A percentile compares a stretch with the other conserved stretches of the same genome.
phyloP scores from a whole-genome alignment of 129 eudicot genomes.

The Tagetes patula region DNA sequence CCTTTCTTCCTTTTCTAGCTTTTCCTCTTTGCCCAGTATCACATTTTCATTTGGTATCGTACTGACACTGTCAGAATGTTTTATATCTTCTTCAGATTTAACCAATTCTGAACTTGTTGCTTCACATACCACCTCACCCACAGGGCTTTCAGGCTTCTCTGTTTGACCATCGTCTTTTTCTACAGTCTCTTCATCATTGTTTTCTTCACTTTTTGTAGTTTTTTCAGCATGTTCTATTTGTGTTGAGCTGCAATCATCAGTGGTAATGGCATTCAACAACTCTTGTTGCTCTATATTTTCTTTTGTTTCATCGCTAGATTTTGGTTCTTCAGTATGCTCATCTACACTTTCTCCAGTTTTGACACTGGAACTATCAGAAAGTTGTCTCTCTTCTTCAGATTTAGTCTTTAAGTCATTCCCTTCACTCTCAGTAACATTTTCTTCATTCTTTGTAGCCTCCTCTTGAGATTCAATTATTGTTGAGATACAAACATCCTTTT shows the following conservation, averaged over 20 bases:
- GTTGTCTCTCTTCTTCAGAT: constrained; percentile 9
- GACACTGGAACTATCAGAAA: not conserved
- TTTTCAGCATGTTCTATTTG: constrained; percentile 6
- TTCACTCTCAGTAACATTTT: constrained; percentile 10
- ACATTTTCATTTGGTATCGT: not conserved
- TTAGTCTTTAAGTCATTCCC: not conserved
- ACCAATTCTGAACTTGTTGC: constrained; percentile 17
- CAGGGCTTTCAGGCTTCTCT: constrained; percentile 10
- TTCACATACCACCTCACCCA: constrained; percentile 20
- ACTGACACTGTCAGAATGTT: not conserved
- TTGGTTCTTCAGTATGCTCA: constrained; percentile 19
- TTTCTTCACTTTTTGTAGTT: not conserved
- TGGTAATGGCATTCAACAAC: not conserved
- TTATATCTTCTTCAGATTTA: constrained; percentile 12
- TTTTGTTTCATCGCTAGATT: constrained; percentile 14
- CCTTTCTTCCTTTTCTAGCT: constrained; percentile 6
- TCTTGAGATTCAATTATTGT: constrained; percentile 11
- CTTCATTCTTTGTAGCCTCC: constrained; percentile 15
- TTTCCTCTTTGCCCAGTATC: not conserved
- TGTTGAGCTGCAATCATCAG: constrained; percentile 21
- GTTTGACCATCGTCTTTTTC: constrained; percentile 24
- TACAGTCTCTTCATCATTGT: constrained; percentile 15
- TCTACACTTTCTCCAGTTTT: not conserved
- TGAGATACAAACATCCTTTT: constrained; percentile 26
- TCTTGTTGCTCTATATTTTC: constrained; percentile 15